Conservation (phyloP, 345 rosid genomes). For the Mercurialis annua region DNA sequence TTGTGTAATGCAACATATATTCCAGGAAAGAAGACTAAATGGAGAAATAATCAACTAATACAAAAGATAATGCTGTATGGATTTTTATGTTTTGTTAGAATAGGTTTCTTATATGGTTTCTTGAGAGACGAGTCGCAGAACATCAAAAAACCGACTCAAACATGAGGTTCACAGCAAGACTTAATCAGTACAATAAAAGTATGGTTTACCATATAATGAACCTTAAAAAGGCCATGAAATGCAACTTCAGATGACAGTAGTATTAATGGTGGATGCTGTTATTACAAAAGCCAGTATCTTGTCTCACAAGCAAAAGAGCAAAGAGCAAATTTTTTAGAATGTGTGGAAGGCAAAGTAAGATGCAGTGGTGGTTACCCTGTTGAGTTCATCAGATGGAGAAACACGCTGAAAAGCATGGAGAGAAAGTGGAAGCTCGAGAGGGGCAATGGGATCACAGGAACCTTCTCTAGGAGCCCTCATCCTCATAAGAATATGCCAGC, state of each 20-base stretch:
- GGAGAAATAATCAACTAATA: neutral
- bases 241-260: too few relatives aligned
- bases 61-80: neutral
- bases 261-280: too few relatives aligned
- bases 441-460: constrained; percentile 82
- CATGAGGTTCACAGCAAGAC: neutral
- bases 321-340: constrained; percentile 2
- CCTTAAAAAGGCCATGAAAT: too few relatives aligned
- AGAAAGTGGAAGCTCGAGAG: constrained; percentile 91
- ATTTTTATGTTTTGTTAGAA: neutral
- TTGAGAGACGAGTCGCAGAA: too few relatives aligned
- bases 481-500: constrained; percentile 97
- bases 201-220: neutral
- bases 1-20: neutral
- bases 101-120: too few relatives aligned
- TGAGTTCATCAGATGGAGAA: constrained; percentile 62
- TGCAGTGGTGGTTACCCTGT: constrained; percentile 37
- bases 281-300: neutral
- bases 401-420: constrained; percentile 85
- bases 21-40: neutral
- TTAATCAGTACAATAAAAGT: neutral
- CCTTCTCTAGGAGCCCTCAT: constrained; percentile 69
- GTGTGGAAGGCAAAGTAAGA: constrained; percentile 5
- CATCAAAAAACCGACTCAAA: too few relatives aligned
- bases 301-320: neutral